phyloP scores from a whole-genome alignment of 1,284 basidiomycete species.

The Ustilago lituana region DNA sequence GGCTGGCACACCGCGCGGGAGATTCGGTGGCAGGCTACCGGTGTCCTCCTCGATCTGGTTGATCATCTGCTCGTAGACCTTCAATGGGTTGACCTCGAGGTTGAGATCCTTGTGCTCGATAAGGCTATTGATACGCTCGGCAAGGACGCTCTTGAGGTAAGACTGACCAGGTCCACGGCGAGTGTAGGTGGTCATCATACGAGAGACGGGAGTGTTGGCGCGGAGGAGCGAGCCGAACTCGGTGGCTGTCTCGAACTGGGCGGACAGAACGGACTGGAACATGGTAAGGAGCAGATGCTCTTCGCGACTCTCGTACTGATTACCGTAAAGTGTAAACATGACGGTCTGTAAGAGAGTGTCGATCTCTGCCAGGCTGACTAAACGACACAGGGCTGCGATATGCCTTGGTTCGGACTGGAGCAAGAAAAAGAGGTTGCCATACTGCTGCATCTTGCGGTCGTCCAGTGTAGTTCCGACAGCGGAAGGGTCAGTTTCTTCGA shows the following conservation, averaged over 20 bases:
- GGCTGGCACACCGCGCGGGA: constrained; percentile 89
- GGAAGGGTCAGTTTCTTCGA: constrained; percentile 88
- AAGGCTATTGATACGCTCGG: constrained; percentile 95
- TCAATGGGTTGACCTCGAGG: constrained; percentile 97
- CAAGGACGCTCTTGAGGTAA: constrained; percentile 94
- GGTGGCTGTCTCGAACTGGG: constrained; percentile 97
- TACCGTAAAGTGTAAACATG: constrained; percentile 99
- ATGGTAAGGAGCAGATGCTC: constrained; percentile 97
- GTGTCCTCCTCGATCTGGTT: constrained; percentile 97
- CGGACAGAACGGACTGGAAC: constrained; percentile 95
- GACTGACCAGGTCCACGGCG: constrained; percentile 96
- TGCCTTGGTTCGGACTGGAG: constrained; percentile 97
- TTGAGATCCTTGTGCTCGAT: constrained; percentile 99
- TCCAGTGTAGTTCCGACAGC: constrained; percentile 72
- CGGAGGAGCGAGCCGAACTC: constrained; percentile 96
- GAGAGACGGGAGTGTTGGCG: constrained; percentile 96
- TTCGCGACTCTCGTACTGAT: constrained; percentile 98
- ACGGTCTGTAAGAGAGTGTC: constrained; percentile 98
- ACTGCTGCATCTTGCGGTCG: constrained; percentile 90
- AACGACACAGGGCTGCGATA: constrained; percentile 93
- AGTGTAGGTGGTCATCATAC: constrained; percentile 99
- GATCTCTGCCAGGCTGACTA: constrained; percentile 94
- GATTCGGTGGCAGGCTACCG: constrained; percentile 84
- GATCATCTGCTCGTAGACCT: constrained; percentile 72
- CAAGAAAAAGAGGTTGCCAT: constrained; percentile 98